Conservation (phyloP, 108 stramenopile genomes). For the Stephanodiscus minutulus region DNA sequence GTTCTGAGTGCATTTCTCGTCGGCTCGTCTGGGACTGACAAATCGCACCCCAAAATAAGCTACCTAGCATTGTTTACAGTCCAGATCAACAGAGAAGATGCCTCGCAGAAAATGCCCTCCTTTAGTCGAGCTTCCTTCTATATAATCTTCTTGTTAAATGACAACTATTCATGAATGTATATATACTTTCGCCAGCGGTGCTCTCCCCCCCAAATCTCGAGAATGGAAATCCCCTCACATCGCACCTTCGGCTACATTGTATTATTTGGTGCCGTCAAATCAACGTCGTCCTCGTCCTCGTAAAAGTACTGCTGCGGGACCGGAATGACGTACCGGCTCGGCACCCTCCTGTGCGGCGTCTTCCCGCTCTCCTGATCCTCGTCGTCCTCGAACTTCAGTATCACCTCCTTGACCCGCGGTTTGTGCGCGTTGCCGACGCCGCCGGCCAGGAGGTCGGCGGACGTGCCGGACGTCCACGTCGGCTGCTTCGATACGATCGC, state of each 20-base stretch:
- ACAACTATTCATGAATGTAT: neutral
- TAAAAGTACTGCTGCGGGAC: conserved; percentile 83
- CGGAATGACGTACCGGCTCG: conserved; percentile 92
- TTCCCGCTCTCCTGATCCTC: conserved; percentile 87
- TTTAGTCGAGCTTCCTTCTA: neutral
- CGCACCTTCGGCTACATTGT: neutral
- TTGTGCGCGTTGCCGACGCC: conserved; percentile 50
- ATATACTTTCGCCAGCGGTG: neutral
- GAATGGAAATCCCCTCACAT: neutral
- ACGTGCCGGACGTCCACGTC: conserved; percentile 62
- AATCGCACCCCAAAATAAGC: too few species aligned
- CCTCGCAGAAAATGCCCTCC: too few species aligned
- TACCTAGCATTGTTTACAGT: too few species aligned
- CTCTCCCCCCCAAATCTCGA: neutral
- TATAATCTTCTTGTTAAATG: neutral
- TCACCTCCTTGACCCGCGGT: conserved; percentile 88
- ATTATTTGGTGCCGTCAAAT: conserved; percentile 58
- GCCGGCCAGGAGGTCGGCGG: conserved; percentile 27
- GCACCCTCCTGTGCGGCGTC: conserved; percentile 93
- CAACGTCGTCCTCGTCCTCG: conserved; percentile 87
- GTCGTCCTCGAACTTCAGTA: conserved; percentile 96
- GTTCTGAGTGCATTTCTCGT: too few species aligned
- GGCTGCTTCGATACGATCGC: conserved; percentile 88
- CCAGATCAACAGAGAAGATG: too few species aligned
- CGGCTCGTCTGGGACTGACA: too few species aligned